Percentiles rank a stretch among this genome's conserved stretches.
Evolutionary conservation across 345 rosid genomes (phyloP).

Genomic region (Limnanthes douglasii): DNA sequence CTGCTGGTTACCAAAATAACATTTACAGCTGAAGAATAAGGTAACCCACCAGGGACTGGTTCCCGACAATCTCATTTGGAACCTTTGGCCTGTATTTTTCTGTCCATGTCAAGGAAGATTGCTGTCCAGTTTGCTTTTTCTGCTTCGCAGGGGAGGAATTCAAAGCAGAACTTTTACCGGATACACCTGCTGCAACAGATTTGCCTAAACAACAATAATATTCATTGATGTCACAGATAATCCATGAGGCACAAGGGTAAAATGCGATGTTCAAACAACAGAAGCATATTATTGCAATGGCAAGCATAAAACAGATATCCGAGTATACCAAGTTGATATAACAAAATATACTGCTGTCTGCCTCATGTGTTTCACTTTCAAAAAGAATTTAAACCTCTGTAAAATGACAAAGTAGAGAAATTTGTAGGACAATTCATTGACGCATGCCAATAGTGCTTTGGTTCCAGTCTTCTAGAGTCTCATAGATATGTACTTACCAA

Average conservation of each 20-base stretch:
- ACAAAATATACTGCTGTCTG: background rate
- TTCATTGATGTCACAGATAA: slow-evolving; percentile 1
- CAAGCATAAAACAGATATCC: background rate
- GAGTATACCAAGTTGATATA: background rate
- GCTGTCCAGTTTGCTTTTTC: slow-evolving; percentile 22
- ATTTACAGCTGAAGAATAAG: too few relatives aligned
- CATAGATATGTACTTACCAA: too few relatives aligned
- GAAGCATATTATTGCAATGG: background rate
- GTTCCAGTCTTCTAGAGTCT: too few relatives aligned
- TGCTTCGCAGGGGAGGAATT: slow-evolving; percentile 22
- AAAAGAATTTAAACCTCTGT: background rate
- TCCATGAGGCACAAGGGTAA: slow-evolving; percentile 5
- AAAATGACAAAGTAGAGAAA: background rate
- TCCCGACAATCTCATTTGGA: slow-evolving; percentile 84
- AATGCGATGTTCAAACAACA: slow-evolving; percentile 10
- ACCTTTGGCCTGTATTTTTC: slow-evolving; percentile 81
- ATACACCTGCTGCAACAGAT: slow-evolving; percentile 16
- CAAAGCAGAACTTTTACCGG: slow-evolving; percentile 15
- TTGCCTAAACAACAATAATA: slow-evolving; percentile 15
- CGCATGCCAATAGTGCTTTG: background rate
- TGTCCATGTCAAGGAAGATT: slow-evolving; percentile 58
- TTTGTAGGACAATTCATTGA: background rate
- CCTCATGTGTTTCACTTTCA: background rate
- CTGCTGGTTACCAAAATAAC: too few relatives aligned
- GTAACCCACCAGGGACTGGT: slow-evolving; percentile 56